Conservation (phyloP, 257 asterid species). For the Solanum rostratum region DNA sequence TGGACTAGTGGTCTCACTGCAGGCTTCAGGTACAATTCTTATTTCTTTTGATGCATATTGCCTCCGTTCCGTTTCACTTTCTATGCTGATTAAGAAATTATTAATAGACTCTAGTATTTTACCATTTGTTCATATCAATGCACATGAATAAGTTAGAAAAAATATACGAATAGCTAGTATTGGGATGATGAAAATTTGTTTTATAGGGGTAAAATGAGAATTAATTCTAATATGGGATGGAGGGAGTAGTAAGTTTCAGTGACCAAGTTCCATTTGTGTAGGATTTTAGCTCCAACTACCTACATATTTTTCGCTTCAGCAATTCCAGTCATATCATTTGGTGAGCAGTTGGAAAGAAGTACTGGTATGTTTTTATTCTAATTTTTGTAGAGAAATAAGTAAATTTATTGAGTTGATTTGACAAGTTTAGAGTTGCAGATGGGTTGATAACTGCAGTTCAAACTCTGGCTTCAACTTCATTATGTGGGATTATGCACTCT, state of each 20-base stretch:
- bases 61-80: too few species aligned
- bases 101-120: too few species aligned
- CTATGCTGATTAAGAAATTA: too few species aligned
- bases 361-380: slow-evolving; percentile 18
- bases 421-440: background rate
- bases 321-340: slow-evolving; percentile 54
- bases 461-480: slow-evolving; percentile 16
- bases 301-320: slow-evolving; percentile 65
- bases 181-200: too few species aligned
- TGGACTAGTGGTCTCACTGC: slow-evolving; percentile 36
- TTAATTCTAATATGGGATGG: too few species aligned
- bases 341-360: slow-evolving; percentile 56
- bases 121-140: too few species aligned
- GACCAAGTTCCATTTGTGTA: background rate
- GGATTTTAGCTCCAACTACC: slow-evolving; percentile 49
- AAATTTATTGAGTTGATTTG: background rate
- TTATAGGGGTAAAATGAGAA: too few species aligned
- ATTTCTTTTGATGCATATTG: background rate
- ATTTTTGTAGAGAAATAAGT: background rate
- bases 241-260: background rate
- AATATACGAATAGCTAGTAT: too few species aligned
- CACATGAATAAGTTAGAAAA: too few species aligned
- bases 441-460: slow-evolving; percentile 15
- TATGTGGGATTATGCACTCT: slow-evolving; percentile 17
- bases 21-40: slow-evolving; percentile 3